Percentiles rank a stretch among this genome's conserved stretches.
phyloP scores from a whole-genome alignment of 176 grass and related monocot genomes.

The Rhynchospora tenuis region DNA sequence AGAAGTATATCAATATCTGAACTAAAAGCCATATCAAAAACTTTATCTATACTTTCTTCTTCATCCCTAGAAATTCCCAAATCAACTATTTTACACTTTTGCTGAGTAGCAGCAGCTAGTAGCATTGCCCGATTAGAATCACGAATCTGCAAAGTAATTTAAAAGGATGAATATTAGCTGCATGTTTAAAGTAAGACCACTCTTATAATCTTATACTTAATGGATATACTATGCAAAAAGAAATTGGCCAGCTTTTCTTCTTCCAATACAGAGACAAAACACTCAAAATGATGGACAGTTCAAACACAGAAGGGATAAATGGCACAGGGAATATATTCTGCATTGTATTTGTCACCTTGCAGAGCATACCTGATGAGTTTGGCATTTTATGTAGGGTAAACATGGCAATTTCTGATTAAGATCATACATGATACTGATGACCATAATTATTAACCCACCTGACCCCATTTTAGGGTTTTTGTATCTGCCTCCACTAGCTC shows the following conservation, averaged over 20 bases:
- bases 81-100: slow-evolving; percentile 75
- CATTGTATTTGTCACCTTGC: background rate
- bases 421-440: too few species aligned
- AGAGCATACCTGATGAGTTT: background rate
- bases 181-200: background rate
- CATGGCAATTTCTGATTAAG: too few species aligned
- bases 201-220: background rate
- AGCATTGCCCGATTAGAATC: slow-evolving; percentile 94
- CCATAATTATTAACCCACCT: slow-evolving; percentile 46
- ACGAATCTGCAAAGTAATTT: slow-evolving; percentile 63
- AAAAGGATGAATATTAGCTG: background rate
- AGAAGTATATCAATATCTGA: slow-evolving; percentile 78
- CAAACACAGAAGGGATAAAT: background rate
- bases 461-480: slow-evolving; percentile 60
- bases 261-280: background rate
- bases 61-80: slow-evolving; percentile 82
- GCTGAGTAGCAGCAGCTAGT: slow-evolving; percentile 70
- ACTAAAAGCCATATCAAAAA: slow-evolving; percentile 53
- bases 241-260: background rate
- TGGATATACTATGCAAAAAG: background rate
- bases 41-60: slow-evolving; percentile 60
- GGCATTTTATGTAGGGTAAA: background rate
- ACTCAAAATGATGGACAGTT: background rate
- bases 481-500: slow-evolving; percentile 71
- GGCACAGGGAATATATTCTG: background rate